Percentiles rank a stretch among this genome's conserved stretches.
Conservation (phyloP, 2,329 filamentous ascomycete genomes). For the Pseudogymnoascus sp. region DNA sequence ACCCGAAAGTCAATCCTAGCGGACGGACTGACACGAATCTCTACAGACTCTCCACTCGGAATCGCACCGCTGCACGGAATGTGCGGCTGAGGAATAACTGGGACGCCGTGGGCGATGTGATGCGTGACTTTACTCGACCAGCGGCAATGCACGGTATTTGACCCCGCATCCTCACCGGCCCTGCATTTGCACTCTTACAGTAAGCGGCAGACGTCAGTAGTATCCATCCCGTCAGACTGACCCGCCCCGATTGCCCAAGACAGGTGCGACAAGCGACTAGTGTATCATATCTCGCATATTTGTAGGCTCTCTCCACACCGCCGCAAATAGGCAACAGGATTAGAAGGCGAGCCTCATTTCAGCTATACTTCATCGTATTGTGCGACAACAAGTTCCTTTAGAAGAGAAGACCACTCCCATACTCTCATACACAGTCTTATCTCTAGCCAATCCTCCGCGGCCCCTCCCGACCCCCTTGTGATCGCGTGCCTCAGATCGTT, state of each 20-base stretch:
- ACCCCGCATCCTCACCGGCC: not conserved
- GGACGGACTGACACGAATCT: not conserved
- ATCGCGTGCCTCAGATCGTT: not conserved
- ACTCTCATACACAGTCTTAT: not conserved
- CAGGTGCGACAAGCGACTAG: not conserved
- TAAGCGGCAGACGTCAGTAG: not conserved
- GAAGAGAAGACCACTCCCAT: no score
- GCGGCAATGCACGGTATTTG: not conserved
- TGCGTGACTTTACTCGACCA: not conserved
- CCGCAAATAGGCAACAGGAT: not conserved
- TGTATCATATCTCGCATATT: not conserved
- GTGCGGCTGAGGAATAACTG: not conserved
- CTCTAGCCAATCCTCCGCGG: not conserved
- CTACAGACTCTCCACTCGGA: not conserved
- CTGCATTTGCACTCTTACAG: not conserved
- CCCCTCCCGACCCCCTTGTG: not conserved
- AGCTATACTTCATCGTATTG: not conserved
- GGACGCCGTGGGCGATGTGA: not conserved
- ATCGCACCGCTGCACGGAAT: not conserved
- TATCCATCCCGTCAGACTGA: not conserved
- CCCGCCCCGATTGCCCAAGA: not conserved
- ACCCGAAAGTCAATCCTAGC: not conserved
- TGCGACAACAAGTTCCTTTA: no score
- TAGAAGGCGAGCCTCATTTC: not conserved
- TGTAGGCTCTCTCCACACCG: not conserved